phyloP scores from a whole-genome alignment of 2,329 filamentous ascomycete species.

The Blastomyces percursus region DNA sequence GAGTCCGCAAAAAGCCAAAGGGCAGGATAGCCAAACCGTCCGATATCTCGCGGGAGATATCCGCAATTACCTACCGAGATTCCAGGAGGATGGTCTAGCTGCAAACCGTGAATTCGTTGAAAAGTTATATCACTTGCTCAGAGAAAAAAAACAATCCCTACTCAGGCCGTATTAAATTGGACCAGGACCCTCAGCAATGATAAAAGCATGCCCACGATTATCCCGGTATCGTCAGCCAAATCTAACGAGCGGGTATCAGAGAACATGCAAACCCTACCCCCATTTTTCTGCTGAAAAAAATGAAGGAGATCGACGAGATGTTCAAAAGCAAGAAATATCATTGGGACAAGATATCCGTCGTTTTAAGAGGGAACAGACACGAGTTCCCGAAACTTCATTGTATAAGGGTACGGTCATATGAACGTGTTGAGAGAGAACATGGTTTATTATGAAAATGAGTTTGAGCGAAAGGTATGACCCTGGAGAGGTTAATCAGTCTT shows the following conservation, averaged over 20 bases:
- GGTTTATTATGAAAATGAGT: neutral
- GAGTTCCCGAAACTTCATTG: neutral
- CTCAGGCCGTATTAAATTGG: conserved; percentile 43
- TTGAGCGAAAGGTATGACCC: neutral
- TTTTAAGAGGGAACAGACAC: neutral
- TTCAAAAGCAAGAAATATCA: conserved; percentile 37
- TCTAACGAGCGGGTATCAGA: conserved; percentile 28
- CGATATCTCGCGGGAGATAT: conserved; percentile 41
- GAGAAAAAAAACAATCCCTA: conserved; percentile 34
- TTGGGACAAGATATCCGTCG: conserved; percentile 22
- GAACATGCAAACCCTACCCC: conserved; percentile 23
- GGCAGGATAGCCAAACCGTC: conserved; percentile 35
- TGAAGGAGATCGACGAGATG: conserved; percentile 43
- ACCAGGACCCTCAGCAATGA: conserved; percentile 36
- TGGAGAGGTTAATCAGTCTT: neutral
- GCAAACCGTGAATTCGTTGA: conserved; percentile 42
- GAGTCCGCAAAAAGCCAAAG: conserved; percentile 64
- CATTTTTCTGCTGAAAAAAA: conserved; percentile 24
- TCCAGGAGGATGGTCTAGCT: conserved; percentile 41
- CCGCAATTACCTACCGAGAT: conserved; percentile 36
- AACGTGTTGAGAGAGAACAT: neutral
- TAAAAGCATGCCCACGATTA: conserved; percentile 35
- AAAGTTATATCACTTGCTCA: conserved; percentile 36
- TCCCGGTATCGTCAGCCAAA: conserved; percentile 29
- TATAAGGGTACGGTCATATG: neutral